Evolutionary conservation across 2,329 filamentous ascomycete genomes (phyloP).

Genomic region (Neonectria magnoliae): DNA sequence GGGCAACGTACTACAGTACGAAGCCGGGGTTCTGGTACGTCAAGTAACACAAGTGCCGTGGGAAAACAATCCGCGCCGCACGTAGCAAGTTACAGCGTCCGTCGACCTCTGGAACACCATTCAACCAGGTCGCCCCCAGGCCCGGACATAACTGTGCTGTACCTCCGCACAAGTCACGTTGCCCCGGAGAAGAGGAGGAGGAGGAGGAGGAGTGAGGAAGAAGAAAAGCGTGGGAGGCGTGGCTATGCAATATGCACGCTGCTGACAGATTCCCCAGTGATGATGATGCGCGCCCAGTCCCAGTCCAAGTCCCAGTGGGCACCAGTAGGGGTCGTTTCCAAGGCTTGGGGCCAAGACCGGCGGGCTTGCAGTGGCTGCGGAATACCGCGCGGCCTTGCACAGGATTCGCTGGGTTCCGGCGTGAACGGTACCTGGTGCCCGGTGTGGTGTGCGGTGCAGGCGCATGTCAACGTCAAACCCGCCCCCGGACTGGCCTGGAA

Average conservation of each 20-base stretch:
- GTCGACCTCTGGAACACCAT: too few relatives aligned
- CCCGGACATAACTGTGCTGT: background rate
- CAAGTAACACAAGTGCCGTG: background rate
- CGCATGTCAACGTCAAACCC: background rate
- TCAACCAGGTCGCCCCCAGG: too few relatives aligned
- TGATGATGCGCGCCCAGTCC: slow-evolving; percentile 2
- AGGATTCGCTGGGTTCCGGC: background rate
- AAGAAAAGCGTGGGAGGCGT: background rate
- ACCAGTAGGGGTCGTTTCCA: background rate
- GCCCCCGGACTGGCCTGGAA: background rate
- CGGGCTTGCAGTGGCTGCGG: background rate
- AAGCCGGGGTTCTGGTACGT: background rate
- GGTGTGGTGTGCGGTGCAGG: background rate
- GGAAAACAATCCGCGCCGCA: background rate
- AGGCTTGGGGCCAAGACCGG: background rate
- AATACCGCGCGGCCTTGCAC: slow-evolving; percentile 2
- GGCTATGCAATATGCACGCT: slow-evolving; percentile 13
- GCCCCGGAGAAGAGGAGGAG: background rate
- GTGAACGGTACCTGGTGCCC: background rate
- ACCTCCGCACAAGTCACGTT: slow-evolving; percentile 5
- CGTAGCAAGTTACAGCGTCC: too few relatives aligned
- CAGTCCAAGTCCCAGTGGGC: too few relatives aligned
- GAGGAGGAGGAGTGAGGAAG: too few relatives aligned
- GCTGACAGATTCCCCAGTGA: background rate
- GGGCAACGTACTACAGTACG: background rate